Base-by-base conservation (phyloP, 2,329 filamentous ascomycete species). In the Tolypocladium tundrense region DNA sequence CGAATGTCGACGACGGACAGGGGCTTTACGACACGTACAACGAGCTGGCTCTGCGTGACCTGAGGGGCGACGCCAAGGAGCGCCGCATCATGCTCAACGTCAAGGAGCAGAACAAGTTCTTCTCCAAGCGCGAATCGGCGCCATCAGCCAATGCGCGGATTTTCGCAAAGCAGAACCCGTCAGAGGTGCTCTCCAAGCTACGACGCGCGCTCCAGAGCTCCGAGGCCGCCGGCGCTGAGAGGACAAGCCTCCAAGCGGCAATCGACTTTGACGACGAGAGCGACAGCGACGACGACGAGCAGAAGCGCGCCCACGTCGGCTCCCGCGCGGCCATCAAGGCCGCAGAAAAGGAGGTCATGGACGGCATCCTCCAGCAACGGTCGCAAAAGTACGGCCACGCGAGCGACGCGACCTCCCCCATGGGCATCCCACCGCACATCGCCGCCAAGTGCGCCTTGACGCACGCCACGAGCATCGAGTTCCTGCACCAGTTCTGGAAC, bases 401-500 rank as follows among this genome's bases (percentile, higher is more conserved):
- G 48, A 69, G 72, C 59, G 82, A 76, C 65, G 75, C 73, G 66
- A 77, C 66, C 64, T 79, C 70, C 55, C 80, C 73, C 63, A 88
- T 79, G 84, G 77, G 79, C 31, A 66, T 76, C 3, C 76, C 86
- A 4, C 67, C 75, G 1, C 77, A 81, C 1, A 75, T 88, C 24
- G 76, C 82, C 4, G 78, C 85, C 50, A 82, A 82, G 57, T 85
- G 83, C 63, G 75, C 73, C 45, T 72, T 85, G 57, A 96, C 93
- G 0, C 91, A 97, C 70, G 92, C 92, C 56, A 99, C 94, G 0
- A 95, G 91, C 0, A 88, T 90, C 42, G 94, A 99, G 68, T 99
- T 97, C 67, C 77, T 99, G n/a, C 90, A 93, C 66, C 95, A 97
- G 71, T 99, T 99, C 76, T 99, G 93, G 93, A 82, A 84, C 40